These are phyloP conservation scores for Apiotrichum montevideense DNA, from an alignment of 1,284 basidiomycete genomes.

Conservation along the genomic window DNA sequence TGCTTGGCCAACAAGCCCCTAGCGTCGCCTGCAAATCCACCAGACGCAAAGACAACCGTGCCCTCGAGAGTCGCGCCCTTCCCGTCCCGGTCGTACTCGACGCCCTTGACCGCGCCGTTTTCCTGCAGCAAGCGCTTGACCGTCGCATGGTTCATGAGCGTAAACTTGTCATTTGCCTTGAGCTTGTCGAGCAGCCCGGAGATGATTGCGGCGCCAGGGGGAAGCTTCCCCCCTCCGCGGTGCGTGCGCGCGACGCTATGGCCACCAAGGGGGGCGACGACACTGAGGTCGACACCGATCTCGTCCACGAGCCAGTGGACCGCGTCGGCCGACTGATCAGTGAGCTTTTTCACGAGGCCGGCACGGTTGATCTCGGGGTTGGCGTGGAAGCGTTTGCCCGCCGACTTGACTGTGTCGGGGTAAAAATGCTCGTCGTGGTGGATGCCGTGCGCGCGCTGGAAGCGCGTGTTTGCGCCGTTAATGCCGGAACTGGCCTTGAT, in stretches of 20 bases:
- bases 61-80: background rate
- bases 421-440: background rate
- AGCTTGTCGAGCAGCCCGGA: conserved; percentile 7
- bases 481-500: conserved; percentile 15
- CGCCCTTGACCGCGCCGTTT: background rate
- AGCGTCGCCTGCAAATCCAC: conserved; percentile 13
- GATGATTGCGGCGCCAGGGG: conserved; percentile 12
- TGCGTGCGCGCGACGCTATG: conserved; percentile 13
- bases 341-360: conserved; percentile 4
- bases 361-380: background rate
- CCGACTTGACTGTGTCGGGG: conserved; percentile 6
- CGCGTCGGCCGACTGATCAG: background rate
- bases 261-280: conserved; percentile 12
- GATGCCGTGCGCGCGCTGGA: conserved; percentile 1
- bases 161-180: conserved; percentile 4
- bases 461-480: conserved; percentile 11
- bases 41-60: conserved; percentile 9
- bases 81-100: background rate
- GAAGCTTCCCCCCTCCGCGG: conserved; percentile 5
- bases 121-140: background rate
- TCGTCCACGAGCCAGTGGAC: conserved; percentile 7
- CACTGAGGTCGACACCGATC: conserved; percentile 11
- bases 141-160: conserved; percentile 1
- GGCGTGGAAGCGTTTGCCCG: conserved; percentile 4
- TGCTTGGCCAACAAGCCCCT: conserved; percentile 4